phyloP scores from a whole-genome alignment of 305 asterid genomes.

The Ajuga reptans region DNA sequence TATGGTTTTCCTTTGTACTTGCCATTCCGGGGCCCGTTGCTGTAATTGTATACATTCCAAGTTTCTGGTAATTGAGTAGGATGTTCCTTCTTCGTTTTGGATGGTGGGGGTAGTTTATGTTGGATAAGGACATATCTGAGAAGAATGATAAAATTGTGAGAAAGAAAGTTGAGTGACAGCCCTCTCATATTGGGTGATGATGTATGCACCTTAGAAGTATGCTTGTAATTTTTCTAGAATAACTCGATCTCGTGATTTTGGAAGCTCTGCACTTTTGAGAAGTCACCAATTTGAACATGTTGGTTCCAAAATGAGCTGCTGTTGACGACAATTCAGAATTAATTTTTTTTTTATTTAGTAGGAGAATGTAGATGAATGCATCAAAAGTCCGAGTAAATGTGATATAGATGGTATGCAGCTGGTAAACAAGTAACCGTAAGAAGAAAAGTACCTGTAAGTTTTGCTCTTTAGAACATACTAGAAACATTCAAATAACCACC shows the following conservation, averaged over 20 bases:
- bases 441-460: background rate
- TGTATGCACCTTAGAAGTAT: background rate
- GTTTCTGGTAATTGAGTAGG: background rate
- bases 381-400: background rate
- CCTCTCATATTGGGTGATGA: background rate
- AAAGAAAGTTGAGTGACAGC: background rate
- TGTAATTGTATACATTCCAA: background rate
- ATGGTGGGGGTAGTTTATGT: background rate
- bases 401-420: background rate
- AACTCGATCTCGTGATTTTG: background rate
- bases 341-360: background rate
- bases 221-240: background rate
- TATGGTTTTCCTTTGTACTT: too few species aligned
- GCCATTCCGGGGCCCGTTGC: too few species aligned
- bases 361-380: background rate
- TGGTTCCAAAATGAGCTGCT: background rate
- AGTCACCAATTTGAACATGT: background rate
- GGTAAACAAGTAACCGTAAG: background rate
- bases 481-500: background rate
- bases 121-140: background rate
- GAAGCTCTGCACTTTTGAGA: background rate
- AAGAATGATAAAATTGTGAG: background rate
- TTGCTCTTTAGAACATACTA: background rate
- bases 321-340: background rate
- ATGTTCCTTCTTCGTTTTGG: background rate